Evolutionary conservation across 208 protist genomes (phyloP), one percentile per base, ranked within the genome.

Genomic region (Balamuthia mandrillaris): DNA sequence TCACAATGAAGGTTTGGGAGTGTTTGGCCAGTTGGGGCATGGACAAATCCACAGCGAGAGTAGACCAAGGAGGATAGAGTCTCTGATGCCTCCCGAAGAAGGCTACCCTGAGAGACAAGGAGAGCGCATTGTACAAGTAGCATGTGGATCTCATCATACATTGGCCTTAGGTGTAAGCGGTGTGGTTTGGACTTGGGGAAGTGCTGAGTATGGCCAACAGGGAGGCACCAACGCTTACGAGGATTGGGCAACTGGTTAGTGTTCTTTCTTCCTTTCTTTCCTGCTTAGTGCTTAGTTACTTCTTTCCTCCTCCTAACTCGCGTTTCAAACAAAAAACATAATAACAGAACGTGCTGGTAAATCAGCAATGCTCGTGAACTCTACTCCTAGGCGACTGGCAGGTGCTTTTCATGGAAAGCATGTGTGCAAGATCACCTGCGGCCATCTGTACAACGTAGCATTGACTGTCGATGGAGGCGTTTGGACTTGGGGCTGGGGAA

Each of bases 201-300:
- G 44, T 14, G 68, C 68, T 6, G 68, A 78, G 68, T 78, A 78
- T 29, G 68, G 68, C 44, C 68, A 78, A 16, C 68, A 78, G 68
- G 68, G 68, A 10, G 68, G 68, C 10, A 78, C 68, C 41, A 78
- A 78, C 68, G 68, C 68, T 31, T 78, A 78, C 68, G 68, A 78
- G 27, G 68, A 78, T 56, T 78, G 68, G 68, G 68, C 68, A 1
- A 78, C 68, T 1, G 68, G 61, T 70, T 47, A 1, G 1, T 44
- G 39, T 29, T 21, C 10, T 29, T 6, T 21, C 24, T 35, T 7
- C 31, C 2, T 35, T 33, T 24, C 31, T 2, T 35, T 31, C n/a
- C 16, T 2, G 10, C 2, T 31, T 18, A 16, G 3, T 66, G n/a
- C 1, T 2, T 35, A 39, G 18, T 35, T 39, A 35, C 33, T 31